Evolutionary conservation across 495 filamentous ascomycete species (phyloP).

Genomic region (Clavariopsis aquatica): DNA sequence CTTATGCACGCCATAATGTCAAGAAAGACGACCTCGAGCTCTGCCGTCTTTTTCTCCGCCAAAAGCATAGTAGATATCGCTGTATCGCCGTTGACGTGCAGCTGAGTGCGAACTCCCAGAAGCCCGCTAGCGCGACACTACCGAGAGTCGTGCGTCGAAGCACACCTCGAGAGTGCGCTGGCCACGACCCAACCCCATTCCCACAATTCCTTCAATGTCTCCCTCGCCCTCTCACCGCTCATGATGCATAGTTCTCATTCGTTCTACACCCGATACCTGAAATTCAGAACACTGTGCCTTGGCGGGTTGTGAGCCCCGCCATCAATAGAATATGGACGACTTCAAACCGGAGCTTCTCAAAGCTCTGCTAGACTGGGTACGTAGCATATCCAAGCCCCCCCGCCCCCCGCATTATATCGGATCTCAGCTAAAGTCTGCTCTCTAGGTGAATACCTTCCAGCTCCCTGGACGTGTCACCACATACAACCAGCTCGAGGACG

Average conservation of each 20-base stretch:
- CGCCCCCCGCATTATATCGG: neutral
- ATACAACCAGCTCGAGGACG: conserved; percentile 69
- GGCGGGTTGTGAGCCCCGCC: conserved; percentile 19
- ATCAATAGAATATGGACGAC: conserved; percentile 31
- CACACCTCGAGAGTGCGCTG: conserved; percentile 6
- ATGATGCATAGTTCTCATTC: conserved; percentile 32
- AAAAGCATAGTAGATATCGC: too few species aligned
- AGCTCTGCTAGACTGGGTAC: conserved; percentile 60
- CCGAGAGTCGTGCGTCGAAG: conserved; percentile 22
- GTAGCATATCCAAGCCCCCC: conserved; percentile 4
- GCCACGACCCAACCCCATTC: neutral
- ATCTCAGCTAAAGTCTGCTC: neutral
- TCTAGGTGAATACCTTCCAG: conserved; percentile 40
- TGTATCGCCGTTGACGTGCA: neutral
- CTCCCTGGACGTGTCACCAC: conserved; percentile 22
- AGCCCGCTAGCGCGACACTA: conserved; percentile 28
- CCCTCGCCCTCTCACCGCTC: conserved; percentile 17
- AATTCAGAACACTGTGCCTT: conserved; percentile 9
- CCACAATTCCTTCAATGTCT: conserved; percentile 15
- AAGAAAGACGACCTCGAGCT: neutral
- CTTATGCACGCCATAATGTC: conserved; percentile 17
- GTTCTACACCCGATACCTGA: conserved; percentile 13
- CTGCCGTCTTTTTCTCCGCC: too few species aligned
- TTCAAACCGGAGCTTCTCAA: conserved; percentile 40
- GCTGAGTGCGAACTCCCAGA: conserved; percentile 8